Evolutionary conservation across 331 rosid genomes (phyloP).

Genomic region (Dryas integrifolia): DNA sequence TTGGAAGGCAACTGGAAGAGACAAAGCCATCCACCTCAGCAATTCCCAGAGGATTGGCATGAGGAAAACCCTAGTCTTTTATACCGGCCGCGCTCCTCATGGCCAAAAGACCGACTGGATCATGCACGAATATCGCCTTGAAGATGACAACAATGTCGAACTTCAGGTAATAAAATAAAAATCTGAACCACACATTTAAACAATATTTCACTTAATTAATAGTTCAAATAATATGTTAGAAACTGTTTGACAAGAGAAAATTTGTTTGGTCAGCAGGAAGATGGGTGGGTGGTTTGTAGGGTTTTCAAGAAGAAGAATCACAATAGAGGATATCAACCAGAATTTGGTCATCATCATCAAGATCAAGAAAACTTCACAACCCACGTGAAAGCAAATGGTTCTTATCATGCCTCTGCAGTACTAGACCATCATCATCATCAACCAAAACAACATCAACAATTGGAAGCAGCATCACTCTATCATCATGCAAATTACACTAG

Average conservation of each 20-base stretch:
- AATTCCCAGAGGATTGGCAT: slow-evolving; percentile 81
- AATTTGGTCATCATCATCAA: slow-evolving; percentile 38
- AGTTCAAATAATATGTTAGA: not conserved
- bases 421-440: slow-evolving; percentile 32
- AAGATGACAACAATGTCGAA: slow-evolving; percentile 43
- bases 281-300: slow-evolving; percentile 97
- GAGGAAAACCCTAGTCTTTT: slow-evolving; percentile 97
- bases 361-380: slow-evolving; percentile 20
- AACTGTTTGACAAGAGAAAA: not conserved
- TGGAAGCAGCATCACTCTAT: slow-evolving; percentile 35
- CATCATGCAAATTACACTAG: slow-evolving; percentile 28
- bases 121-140: slow-evolving; percentile 98
- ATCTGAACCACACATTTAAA: not conserved
- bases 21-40: slow-evolving; percentile 75
- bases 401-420: slow-evolving; percentile 25
- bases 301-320: slow-evolving; percentile 84
- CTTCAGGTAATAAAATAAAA: slow-evolving; percentile 44
- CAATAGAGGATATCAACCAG: slow-evolving; percentile 53
- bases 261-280: slow-evolving; percentile 54
- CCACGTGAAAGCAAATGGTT: slow-evolving; percentile 51
- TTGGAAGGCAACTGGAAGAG: slow-evolving; percentile 99
- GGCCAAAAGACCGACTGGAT: slow-evolving; percentile 99
- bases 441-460: slow-evolving; percentile 40
- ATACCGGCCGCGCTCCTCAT: slow-evolving; percentile 99
- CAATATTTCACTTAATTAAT: not conserved